A percentile compares a stretch with the other conserved stretches of the same genome.
These are phyloP conservation scores for Aspergillus ruber DNA, from an alignment of 2,329 filamentous ascomycete species.

Conservation along the genomic window DNA sequence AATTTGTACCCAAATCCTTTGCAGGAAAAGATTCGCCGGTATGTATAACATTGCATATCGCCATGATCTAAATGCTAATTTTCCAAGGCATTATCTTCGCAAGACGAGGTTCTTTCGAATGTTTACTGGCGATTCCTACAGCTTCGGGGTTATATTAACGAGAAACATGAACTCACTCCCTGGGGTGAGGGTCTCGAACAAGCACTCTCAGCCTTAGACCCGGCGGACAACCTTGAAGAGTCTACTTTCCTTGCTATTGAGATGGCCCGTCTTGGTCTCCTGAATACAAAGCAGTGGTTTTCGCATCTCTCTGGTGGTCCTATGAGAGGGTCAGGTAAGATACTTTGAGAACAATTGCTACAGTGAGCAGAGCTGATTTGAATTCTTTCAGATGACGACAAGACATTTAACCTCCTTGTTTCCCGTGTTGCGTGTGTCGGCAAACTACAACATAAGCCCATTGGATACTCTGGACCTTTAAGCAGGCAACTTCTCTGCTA, in stretches of 20 bases:
- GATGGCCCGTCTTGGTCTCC: conserved; percentile 68
- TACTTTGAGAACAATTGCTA: background rate
- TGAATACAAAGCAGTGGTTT: conserved; percentile 65
- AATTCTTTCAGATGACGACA: conserved; percentile 59
- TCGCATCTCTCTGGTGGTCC: conserved; percentile 52
- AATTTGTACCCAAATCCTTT: conserved; percentile 65
- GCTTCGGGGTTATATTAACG: conserved; percentile 75
- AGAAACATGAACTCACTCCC: conserved; percentile 68
- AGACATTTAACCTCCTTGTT: conserved; percentile 70
- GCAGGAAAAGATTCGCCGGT: conserved; percentile 47
- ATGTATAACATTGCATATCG: conserved; percentile 7
- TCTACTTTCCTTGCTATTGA: conserved; percentile 78
- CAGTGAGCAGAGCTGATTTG: background rate
- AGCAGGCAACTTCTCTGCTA: conserved; percentile 85
- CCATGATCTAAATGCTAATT: conserved; percentile 4
- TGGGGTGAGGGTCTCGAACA: conserved; percentile 77
- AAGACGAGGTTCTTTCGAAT: conserved; percentile 67
- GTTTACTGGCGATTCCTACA: conserved; percentile 85
- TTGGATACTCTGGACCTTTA: conserved; percentile 89
- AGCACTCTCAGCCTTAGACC: conserved; percentile 58
- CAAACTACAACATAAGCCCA: conserved; percentile 71
- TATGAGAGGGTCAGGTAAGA: conserved; percentile 49
- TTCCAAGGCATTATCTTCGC: conserved; percentile 48
- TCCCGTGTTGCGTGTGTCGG: conserved; percentile 80
- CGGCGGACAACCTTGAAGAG: conserved; percentile 60